Conservation (phyloP, 169 alveolate genomes). For the Fabrea salina region DNA sequence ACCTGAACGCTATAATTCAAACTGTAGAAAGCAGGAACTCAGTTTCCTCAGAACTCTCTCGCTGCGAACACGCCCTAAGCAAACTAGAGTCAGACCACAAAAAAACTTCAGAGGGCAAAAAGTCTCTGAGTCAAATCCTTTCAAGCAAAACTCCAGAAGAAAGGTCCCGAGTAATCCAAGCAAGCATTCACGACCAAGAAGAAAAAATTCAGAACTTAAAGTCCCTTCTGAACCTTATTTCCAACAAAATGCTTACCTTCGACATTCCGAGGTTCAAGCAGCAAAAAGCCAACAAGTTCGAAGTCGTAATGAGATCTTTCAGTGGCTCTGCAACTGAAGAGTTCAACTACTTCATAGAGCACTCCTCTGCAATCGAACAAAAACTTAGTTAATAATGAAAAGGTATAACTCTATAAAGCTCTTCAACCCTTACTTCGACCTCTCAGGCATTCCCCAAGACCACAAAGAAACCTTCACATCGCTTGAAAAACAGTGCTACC, state of each 20-base stretch:
- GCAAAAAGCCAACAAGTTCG: background rate
- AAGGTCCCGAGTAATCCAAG: background rate
- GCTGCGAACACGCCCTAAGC: too few relatives aligned
- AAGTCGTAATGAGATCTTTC: background rate
- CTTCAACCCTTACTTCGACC: too few relatives aligned
- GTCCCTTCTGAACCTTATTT: background rate
- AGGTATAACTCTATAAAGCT: too few relatives aligned
- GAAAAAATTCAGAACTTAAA: background rate
- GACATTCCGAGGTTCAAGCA: background rate
- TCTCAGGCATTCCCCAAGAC: too few relatives aligned
- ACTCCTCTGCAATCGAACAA: too few relatives aligned
- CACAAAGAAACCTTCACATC: too few relatives aligned
- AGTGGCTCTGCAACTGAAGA: background rate
- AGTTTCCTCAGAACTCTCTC: background rate
- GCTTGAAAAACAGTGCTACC: background rate
- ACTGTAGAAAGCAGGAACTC: background rate
- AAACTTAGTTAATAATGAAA: too few relatives aligned
- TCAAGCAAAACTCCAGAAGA: background rate
- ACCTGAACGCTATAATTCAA: constrained; percentile 7
- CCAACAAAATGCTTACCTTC: background rate
- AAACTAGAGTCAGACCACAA: background rate
- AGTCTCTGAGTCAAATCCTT: background rate
- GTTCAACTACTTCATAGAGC: background rate
- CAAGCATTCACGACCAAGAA: background rate
- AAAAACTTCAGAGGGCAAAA: background rate